Evolutionary conservation across 2,329 filamentous ascomycete genomes (phyloP), one percentile per base, ranked within the genome.

Genomic region (Aurifilum marmelostoma): DNA sequence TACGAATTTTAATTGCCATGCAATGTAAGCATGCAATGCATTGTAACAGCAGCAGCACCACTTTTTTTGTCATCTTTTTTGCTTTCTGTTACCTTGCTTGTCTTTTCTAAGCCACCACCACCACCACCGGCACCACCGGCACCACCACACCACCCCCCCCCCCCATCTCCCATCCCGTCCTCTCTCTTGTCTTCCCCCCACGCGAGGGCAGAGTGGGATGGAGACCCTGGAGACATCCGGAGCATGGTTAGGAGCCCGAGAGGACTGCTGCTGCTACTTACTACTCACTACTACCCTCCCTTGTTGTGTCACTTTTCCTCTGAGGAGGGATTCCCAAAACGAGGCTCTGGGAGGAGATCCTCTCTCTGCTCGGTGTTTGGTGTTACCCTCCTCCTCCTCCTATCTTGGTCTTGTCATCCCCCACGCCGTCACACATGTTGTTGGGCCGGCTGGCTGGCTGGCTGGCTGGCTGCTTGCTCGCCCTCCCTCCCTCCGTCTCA

Each of bases 331-430:
- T 32, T 16, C 52, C 8, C 4, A 32, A 29, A 56, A 56, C 5
- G 12, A 29, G 24, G 24, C 18, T 8, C 43, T 47, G 24, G 29
- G 32, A 52, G 29, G n/a, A 43, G 11, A n/a, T 24, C n/a, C n/a
- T n/a, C 34, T 21, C 43, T 50, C 24, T 16, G 16, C 27, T 24
- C 32, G 1, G 52, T 21, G 47, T 32, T 43, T 54, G n/a, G 47
- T 66, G 21, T 61, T 39, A 27, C 63, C 68, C 47, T 63, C 59
- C 41, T 41, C 27, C 8, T 62, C 59, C 9, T 62, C 34, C 18
- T 21, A 34, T 4, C 47, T 37, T 9, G 50, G 61, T 67, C 66
- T 66, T 59, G 66, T 66, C 66, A 65, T 70, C 69, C 69, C 67
- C 63, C 67, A 65, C 64, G 58, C 43, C 52, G 18, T 43, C 54